Conservation (phyloP, 164 flowering plant species). For the Umbilicus rupestris region DNA sequence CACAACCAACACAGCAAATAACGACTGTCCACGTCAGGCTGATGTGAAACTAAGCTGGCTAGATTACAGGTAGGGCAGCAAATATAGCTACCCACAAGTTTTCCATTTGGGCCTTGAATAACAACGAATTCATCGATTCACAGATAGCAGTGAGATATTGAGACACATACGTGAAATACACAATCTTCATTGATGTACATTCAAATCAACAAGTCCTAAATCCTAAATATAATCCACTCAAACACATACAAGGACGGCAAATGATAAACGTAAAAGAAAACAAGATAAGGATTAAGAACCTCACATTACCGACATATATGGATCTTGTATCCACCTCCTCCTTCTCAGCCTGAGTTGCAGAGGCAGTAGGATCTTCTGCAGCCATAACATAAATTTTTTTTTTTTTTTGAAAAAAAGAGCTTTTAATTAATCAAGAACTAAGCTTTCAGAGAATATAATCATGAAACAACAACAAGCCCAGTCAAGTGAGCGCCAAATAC, state of each 20-base stretch:
- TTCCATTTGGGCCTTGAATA: too few relatives aligned
- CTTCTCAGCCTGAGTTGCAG: conserved; percentile 11
- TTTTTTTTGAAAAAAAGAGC: conserved; percentile 1
- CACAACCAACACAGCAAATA: too few relatives aligned
- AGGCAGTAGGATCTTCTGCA: background rate
- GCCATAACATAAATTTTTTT: background rate
- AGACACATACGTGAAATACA: too few relatives aligned
- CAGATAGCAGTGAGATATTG: too few relatives aligned
- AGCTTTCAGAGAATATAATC: background rate
- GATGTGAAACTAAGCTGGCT: too few relatives aligned
- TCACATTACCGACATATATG: conserved; percentile 8
- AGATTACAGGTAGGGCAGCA: too few relatives aligned
- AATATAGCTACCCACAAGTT: too few relatives aligned
- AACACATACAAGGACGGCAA: background rate
- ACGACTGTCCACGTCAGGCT: too few relatives aligned
- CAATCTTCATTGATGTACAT: too few relatives aligned
- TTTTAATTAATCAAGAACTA: background rate
- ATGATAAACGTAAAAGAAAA: background rate
- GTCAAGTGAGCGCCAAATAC: background rate
- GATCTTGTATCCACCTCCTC: conserved; percentile 9
- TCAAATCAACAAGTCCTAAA: background rate
- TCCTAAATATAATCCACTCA: background rate
- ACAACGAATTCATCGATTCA: too few relatives aligned
- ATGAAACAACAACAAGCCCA: background rate
- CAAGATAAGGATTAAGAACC: background rate